These are phyloP conservation scores for Mycothermus thermophilus DNA, from an alignment of 495 filamentous ascomycete genomes.

Conservation along the genomic window DNA sequence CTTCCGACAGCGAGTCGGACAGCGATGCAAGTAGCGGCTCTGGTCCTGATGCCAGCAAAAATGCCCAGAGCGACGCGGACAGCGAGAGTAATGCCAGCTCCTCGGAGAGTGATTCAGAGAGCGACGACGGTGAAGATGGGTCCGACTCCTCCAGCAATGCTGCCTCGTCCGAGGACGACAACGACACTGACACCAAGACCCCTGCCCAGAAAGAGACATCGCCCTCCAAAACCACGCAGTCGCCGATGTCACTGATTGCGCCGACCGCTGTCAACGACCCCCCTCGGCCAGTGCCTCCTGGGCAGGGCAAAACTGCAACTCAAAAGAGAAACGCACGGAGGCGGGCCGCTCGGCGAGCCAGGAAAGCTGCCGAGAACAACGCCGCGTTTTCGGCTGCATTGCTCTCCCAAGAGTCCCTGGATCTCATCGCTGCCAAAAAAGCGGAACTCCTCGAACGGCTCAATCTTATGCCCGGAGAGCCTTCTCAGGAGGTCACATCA, in stretches of 20 bases:
- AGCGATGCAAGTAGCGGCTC: slow-evolving; percentile 1
- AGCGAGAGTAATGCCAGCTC: no score
- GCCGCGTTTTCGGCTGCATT: background rate
- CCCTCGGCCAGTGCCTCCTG: slow-evolving; percentile 18
- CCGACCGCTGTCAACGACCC: no score
- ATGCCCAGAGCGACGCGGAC: no score
- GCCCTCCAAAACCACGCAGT: no score
- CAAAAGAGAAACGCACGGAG: slow-evolving; percentile 31
- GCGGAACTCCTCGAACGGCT: slow-evolving; percentile 11
- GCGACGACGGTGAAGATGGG: no score
- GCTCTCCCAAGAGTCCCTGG: background rate
- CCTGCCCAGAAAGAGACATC: no score
- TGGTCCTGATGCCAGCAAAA: no score
- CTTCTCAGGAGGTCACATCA: background rate
- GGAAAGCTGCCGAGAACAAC: slow-evolving; percentile 8
- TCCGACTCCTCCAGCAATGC: no score
- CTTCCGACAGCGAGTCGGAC: slow-evolving; percentile 1
- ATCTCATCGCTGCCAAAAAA: slow-evolving; percentile 12
- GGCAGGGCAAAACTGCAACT: slow-evolving; percentile 22
- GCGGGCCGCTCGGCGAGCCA: slow-evolving; percentile 15
- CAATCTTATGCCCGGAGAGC: background rate
- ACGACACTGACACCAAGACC: no score
- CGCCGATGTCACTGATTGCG: no score
- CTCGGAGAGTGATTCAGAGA: no score
- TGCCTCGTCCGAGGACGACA: no score